Evolutionary conservation across 2,329 filamentous ascomycete species (phyloP), one percentile per base, ranked within the genome.

Genomic region (Stagonosporopsis rhizophila): DNA sequence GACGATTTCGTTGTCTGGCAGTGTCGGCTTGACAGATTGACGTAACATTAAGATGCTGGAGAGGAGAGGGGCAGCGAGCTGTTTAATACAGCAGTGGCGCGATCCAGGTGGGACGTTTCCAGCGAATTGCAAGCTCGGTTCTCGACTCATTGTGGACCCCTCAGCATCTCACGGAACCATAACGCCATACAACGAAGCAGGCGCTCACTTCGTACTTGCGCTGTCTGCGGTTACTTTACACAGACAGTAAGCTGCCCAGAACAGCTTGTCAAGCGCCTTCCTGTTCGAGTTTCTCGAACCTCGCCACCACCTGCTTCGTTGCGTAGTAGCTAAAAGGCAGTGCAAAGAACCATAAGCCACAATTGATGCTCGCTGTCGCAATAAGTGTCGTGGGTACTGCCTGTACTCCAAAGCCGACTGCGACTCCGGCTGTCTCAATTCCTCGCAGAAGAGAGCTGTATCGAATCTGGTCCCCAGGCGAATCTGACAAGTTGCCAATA

Each of bases 351-450:
- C 30, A 51, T 6, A 20, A 9, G 2, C 19, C 28, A 25, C 38
- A 50, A 22, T 35, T 34, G 38, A 37, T 50, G 28, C 30, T 50
- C 25, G 44, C 44, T 45, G 44, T 45, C 30, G 30, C 30, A 27
- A 25, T 37, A 6, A 35, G 44, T 2, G 42, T 37, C 14, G 28
- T 34, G 20, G 28, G 42, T 1, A 34, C 19, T 12, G 28, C 28
- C 17, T 44, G 42, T 19, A 37, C 30, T 20, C 44, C 44, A 17
- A 45, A 37, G 2, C 20, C 30, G 22, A 35, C 20, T 17, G 20
- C 30, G n/a, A 45, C 30, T 32, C 44, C 30, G 6, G 44, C 30
- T 17, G 30, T 37, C 20, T 45, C 44, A 8, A 37, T 37, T 8
- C 44, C 44, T 37, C 44, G 20, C 8, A 45, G 11, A 1, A 45